Percentiles rank a stretch among this genome's conserved stretches.
Conservation (phyloP, 768 basidiomycete species). For the Rhodosporidiobolus sp. region DNA sequence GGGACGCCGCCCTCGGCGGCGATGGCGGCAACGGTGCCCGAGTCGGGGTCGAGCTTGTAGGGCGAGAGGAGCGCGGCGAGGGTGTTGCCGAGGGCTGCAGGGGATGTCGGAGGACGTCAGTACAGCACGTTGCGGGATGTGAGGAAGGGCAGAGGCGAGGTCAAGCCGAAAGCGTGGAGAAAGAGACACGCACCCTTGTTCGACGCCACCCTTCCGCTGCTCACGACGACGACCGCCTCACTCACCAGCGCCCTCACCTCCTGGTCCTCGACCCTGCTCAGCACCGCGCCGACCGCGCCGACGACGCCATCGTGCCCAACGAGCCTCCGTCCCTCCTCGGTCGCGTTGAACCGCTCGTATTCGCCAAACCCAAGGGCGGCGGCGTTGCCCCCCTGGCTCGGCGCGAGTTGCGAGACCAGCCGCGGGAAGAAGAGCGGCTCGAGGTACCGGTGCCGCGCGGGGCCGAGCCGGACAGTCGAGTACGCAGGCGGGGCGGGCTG, state of each 20-base stretch:
- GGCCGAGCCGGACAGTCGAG: slow-evolving; percentile 67
- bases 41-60: slow-evolving; percentile 15
- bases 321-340: neutral
- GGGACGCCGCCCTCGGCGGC: neutral
- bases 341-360: slow-evolving; percentile 14
- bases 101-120: neutral
- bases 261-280: slow-evolving; percentile 60
- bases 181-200: slow-evolving; percentile 60
- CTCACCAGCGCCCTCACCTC: slow-evolving; percentile 69
- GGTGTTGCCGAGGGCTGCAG: slow-evolving; percentile 24
- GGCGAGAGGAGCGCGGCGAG: slow-evolving; percentile 34
- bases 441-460: slow-evolving; percentile 83
- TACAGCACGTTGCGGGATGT: neutral
- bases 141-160: neutral
- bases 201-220: slow-evolving; percentile 68
- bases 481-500: slow-evolving; percentile 53
- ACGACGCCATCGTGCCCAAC: slow-evolving; percentile 55
- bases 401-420: slow-evolving; percentile 8
- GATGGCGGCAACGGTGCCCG: neutral
- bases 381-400: no score
- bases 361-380: slow-evolving; percentile 11
- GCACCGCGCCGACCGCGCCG: slow-evolving; percentile 64
- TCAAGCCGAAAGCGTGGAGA: neutral
- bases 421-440: slow-evolving; percentile 67
- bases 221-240: slow-evolving; percentile 66